Evolutionary conservation across 2,329 filamentous ascomycete genomes (phyloP).

Genomic region (Verticillium zaregamsianum): DNA sequence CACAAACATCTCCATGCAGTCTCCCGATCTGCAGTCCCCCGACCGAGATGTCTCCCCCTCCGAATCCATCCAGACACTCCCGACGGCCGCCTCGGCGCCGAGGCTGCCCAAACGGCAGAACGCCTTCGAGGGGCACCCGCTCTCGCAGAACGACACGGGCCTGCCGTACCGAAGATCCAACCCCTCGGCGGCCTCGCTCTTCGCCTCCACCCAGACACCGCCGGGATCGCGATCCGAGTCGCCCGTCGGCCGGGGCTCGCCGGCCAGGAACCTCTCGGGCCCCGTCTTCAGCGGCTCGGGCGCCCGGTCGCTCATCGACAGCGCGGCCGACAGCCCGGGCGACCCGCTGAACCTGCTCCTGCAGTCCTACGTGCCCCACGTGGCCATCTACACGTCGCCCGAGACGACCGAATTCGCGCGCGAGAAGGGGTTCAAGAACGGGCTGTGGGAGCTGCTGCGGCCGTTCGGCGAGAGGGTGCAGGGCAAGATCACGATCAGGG

Average conservation of each 20-base stretch:
- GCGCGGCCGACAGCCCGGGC: slow-evolving; percentile 38
- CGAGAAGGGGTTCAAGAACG: slow-evolving; percentile 79
- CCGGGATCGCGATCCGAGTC: slow-evolving; percentile 65
- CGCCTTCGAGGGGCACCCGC: slow-evolving; percentile 39
- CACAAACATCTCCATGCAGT: slow-evolving; percentile 56
- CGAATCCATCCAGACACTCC: slow-evolving; percentile 66
- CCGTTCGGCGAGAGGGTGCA: slow-evolving; percentile 87
- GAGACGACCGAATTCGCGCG: slow-evolving; percentile 78
- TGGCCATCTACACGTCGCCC: slow-evolving; percentile 79
- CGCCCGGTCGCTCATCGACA: slow-evolving; percentile 40
- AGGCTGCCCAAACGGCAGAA: slow-evolving; percentile 61
- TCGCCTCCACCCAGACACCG: slow-evolving; percentile 64
- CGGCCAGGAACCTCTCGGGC: slow-evolving; percentile 51
- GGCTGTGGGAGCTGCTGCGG: slow-evolving; percentile 78
- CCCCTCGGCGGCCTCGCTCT: slow-evolving; percentile 56
- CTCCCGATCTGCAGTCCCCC: slow-evolving; percentile 50
- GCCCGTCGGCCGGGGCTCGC: slow-evolving; percentile 54
- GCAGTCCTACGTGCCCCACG: slow-evolving; percentile 81
- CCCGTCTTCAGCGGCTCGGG: slow-evolving; percentile 51
- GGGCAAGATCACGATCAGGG: slow-evolving; percentile 84
- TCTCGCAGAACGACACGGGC: slow-evolving; percentile 48
- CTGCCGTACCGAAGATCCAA: slow-evolving; percentile 51
- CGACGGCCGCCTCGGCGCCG: slow-evolving; percentile 57
- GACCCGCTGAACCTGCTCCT: slow-evolving; percentile 66
- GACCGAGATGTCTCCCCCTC: slow-evolving; percentile 59